Percentiles rank a stretch among this genome's conserved stretches.
Evolutionary conservation across 202 grass and related monocot species (phyloP).

Genomic region (Schoenoplectus triqueter): DNA sequence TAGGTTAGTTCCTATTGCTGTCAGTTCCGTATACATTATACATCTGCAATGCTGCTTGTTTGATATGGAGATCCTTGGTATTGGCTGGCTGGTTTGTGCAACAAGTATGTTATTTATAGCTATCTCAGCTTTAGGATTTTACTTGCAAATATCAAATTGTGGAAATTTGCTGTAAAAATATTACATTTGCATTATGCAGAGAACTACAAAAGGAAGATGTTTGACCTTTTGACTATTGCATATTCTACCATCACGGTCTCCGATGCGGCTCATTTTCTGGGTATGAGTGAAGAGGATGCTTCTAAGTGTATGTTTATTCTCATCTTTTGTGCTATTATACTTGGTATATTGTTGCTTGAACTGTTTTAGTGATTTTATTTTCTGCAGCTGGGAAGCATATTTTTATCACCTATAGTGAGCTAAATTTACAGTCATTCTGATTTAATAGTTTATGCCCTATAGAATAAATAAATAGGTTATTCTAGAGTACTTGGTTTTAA

Average conservation of each 20-base stretch:
- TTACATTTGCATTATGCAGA: slow-evolving; percentile 47
- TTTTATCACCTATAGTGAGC: neutral
- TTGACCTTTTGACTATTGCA: slow-evolving; percentile 77
- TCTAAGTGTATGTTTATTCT: slow-evolving; percentile 68
- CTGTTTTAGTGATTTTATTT: neutral
- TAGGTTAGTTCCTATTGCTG: slow-evolving; percentile 48
- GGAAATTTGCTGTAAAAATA: neutral
- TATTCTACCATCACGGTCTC: slow-evolving; percentile 78
- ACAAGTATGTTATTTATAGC: neutral
- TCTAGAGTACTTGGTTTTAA: neutral
- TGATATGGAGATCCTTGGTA: slow-evolving; percentile 8
- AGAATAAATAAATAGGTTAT: neutral
- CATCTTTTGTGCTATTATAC: neutral
- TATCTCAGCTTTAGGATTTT: slow-evolving; percentile 6
- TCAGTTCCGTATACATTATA: neutral
- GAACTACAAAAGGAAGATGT: slow-evolving; percentile 92
- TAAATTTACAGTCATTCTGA: neutral
- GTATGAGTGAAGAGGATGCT: slow-evolving; percentile 80
- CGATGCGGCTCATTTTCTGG: slow-evolving; percentile 83
- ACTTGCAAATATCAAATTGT: neutral
- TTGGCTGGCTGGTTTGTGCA: neutral
- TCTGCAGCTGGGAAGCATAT: neutral
- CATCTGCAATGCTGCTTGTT: neutral
- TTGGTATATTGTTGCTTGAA: neutral
- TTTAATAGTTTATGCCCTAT: neutral